These are phyloP conservation scores for Irpex sp. DNA, from an alignment of 1,284 basidiomycete genomes.

Conservation along the genomic window DNA sequence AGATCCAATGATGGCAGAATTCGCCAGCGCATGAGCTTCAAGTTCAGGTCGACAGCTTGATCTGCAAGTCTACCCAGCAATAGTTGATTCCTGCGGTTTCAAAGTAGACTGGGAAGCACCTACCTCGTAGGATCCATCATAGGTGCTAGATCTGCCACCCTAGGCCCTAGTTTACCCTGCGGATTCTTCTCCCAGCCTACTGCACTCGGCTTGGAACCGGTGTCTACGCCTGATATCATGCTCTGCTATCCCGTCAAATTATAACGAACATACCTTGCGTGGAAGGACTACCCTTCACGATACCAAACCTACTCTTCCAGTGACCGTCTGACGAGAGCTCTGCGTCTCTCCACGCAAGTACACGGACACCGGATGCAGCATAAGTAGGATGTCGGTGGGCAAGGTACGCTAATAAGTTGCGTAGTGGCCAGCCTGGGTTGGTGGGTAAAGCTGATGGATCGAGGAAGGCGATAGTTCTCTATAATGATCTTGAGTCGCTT, in stretches of 20 bases:
- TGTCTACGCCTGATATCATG: slow-evolving; percentile 9
- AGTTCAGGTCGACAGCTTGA: slow-evolving; percentile 94
- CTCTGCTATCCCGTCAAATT: slow-evolving; percentile 2
- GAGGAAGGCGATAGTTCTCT: slow-evolving; percentile 72
- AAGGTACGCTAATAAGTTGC: slow-evolving; percentile 87
- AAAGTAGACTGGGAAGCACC: background rate
- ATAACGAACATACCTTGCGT: slow-evolving; percentile 5
- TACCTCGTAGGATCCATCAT: slow-evolving; percentile 91
- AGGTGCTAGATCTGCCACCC: slow-evolving; percentile 88
- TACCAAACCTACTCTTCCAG: slow-evolving; percentile 62
- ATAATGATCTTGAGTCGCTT: slow-evolving; percentile 7
- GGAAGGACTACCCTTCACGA: slow-evolving; percentile 32
- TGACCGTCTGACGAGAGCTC: slow-evolving; percentile 37
- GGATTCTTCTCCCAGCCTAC: slow-evolving; percentile 96
- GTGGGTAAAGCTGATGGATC: slow-evolving; percentile 80
- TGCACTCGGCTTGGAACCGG: slow-evolving; percentile 45
- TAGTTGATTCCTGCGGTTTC: background rate
- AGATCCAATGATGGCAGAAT: slow-evolving; percentile 88
- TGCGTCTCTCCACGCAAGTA: slow-evolving; percentile 72
- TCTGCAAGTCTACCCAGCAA: slow-evolving; percentile 70
- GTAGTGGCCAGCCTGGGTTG: slow-evolving; percentile 91
- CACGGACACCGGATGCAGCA: slow-evolving; percentile 43
- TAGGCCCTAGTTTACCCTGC: slow-evolving; percentile 78
- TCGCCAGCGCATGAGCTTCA: slow-evolving; percentile 98
- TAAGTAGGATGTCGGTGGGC: slow-evolving; percentile 40